phyloP scores from a whole-genome alignment of 371 early-diverging fungal genomes.

The Mortierella sp. region DNA sequence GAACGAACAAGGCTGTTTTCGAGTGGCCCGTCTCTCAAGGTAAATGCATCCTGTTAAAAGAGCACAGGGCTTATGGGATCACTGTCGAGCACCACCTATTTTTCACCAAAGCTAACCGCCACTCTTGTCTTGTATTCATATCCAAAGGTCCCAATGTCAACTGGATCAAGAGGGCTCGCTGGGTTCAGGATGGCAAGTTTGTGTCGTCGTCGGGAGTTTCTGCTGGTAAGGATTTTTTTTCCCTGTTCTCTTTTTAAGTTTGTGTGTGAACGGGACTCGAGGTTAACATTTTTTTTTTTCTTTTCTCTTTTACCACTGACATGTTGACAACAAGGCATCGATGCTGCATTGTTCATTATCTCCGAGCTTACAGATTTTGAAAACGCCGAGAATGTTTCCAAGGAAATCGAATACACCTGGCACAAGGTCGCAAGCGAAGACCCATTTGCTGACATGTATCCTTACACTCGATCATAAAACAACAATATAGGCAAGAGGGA shows the following conservation, averaged over 20 bases:
- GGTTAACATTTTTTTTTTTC: no score
- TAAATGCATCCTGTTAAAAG: constrained; percentile 2
- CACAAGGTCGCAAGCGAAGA: constrained; percentile 37
- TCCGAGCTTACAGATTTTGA: constrained; percentile 21
- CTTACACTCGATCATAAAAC: constrained; percentile 30
- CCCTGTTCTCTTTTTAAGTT: neutral
- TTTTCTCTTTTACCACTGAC: neutral
- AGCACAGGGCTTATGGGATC: no score
- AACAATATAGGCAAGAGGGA: no score
- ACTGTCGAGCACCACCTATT: no score
- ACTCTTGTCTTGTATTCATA: neutral
- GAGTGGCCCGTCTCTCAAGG: constrained; percentile 22
- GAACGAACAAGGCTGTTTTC: constrained; percentile 58
- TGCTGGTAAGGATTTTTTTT: constrained; percentile 50
- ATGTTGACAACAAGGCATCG: constrained; percentile 34
- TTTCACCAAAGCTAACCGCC: constrained; percentile 5
- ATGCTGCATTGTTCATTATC: constrained; percentile 40
- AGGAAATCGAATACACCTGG: constrained; percentile 43
- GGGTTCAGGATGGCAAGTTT: constrained; percentile 60
- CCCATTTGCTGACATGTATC: constrained; percentile 49
- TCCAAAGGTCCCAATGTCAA: constrained; percentile 45
- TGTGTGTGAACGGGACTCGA: no score
- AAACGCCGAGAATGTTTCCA: constrained; percentile 26
- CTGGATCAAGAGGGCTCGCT: constrained; percentile 62
- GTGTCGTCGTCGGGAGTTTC: constrained; percentile 60